phyloP scores from a whole-genome alignment of 768 basidiomycete genomes.

The Suillus fuscotomentosus region DNA sequence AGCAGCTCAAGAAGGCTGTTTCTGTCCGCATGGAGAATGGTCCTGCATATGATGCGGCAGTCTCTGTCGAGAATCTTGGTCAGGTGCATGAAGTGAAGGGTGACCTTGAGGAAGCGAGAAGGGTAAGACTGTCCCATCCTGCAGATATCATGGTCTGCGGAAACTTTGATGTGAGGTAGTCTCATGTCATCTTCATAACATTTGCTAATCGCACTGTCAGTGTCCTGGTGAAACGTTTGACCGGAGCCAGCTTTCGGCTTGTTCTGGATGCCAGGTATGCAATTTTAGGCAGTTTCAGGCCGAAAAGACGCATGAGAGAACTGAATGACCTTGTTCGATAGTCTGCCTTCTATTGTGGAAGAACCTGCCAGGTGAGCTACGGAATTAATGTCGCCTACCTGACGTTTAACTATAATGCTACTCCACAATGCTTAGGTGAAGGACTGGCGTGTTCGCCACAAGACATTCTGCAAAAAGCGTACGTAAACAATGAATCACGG shows the following conservation, averaged over 20 bases:
- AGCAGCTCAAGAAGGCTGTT: constrained; percentile 32
- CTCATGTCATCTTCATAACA: constrained; percentile 2
- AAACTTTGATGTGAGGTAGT: constrained; percentile 23
- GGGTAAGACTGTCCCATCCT: constrained; percentile 24
- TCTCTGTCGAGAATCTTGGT: constrained; percentile 37
- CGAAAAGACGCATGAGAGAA: neutral
- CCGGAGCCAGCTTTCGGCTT: constrained; percentile 19
- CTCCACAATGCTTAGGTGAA: constrained; percentile 9
- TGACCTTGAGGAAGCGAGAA: constrained; percentile 28
- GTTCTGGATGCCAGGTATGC: constrained; percentile 27
- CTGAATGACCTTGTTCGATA: constrained; percentile 2
- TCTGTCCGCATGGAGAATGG: constrained; percentile 23
- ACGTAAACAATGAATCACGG: neutral
- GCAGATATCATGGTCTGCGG: constrained; percentile 27
- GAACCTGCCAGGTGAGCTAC: constrained; percentile 22
- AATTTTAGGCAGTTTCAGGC: neutral
- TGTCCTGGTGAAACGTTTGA: constrained; percentile 22
- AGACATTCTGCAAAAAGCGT: constrained; percentile 23
- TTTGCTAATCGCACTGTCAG: constrained; percentile 11
- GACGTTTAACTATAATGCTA: neutral
- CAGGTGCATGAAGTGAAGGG: constrained; percentile 35
- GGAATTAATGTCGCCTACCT: neutral
- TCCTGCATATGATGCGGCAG: constrained; percentile 31
- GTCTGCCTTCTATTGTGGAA: constrained; percentile 26
- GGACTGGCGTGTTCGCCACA: constrained; percentile 31